phyloP scores from a whole-genome alignment of 1,139 yeast genomes.

The Lodderomyces oxycetoniae region DNA sequence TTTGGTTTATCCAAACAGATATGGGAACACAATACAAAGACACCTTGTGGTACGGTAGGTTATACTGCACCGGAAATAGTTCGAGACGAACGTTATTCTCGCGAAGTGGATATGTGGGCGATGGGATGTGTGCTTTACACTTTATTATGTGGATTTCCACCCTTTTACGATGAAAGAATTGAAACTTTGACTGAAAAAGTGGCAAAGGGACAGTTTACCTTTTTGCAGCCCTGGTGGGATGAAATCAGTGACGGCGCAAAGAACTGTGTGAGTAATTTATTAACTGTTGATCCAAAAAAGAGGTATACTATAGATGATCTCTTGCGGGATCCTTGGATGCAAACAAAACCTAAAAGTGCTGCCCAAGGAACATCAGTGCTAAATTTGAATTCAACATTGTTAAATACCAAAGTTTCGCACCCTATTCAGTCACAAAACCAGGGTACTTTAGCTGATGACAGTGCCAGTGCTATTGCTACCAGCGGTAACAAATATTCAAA shows the following conservation, averaged over 20 bases:
- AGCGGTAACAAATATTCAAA: slow-evolving; percentile 21
- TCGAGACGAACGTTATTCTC: slow-evolving; percentile 53
- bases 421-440: slow-evolving; percentile 22
- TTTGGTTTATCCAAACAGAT: slow-evolving; percentile 56
- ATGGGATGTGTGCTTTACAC: slow-evolving; percentile 60
- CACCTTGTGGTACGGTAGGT: slow-evolving; percentile 64
- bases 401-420: slow-evolving; percentile 15
- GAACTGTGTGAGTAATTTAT: slow-evolving; percentile 63
- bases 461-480: slow-evolving; percentile 8
- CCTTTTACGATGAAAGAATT: slow-evolving; percentile 55
- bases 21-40: slow-evolving; percentile 55
- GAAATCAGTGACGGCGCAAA: slow-evolving; percentile 53
- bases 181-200: slow-evolving; percentile 55
- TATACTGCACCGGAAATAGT: slow-evolving; percentile 63
- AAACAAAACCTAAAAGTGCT: slow-evolving; percentile 15
- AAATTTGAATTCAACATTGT: slow-evolving; percentile 9
- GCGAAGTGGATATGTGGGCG: slow-evolving; percentile 63
- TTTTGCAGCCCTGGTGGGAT: slow-evolving; percentile 62
- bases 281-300: slow-evolving; percentile 76
- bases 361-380: no score
- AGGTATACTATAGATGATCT: slow-evolving; percentile 78
- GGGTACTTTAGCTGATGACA: no score
- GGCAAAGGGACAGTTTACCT: slow-evolving; percentile 54
- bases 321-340: slow-evolving; percentile 82
- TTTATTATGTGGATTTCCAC: slow-evolving; percentile 58